Evolutionary conservation across 2,329 filamentous ascomycete species (phyloP).

Genomic region (Setomelanomma holmii): DNA sequence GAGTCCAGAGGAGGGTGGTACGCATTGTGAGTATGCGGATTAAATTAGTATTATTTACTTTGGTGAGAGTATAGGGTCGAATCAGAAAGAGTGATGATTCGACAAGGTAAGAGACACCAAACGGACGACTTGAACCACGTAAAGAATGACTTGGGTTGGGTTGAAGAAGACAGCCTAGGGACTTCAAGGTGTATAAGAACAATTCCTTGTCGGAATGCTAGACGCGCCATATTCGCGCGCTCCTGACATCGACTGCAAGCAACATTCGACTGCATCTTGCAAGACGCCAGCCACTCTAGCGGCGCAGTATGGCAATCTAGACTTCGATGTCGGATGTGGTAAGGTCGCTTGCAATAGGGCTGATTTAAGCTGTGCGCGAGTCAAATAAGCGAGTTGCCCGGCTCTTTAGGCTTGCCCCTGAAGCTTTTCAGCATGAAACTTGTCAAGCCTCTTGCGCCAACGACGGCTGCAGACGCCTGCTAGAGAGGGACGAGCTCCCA

Average conservation of each 20-base stretch:
- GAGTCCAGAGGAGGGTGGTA: not conserved
- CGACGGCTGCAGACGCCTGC: not conserved
- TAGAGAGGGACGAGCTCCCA: too few relatives aligned
- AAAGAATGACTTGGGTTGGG: not conserved
- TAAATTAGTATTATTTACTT: not conserved
- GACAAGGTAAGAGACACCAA: not conserved
- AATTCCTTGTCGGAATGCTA: not conserved
- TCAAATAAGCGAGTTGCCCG: not conserved
- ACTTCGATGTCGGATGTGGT: not conserved
- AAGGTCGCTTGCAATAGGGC: not conserved
- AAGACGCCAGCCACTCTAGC: not conserved
- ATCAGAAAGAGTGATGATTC: slow-evolving; percentile 1
- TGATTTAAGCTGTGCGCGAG: not conserved
- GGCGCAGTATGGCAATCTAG: not conserved
- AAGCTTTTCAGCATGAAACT: not conserved
- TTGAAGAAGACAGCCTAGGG: not conserved
- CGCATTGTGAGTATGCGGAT: not conserved
- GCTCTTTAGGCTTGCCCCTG: not conserved
- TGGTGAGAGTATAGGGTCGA: not conserved
- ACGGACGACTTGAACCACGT: not conserved
- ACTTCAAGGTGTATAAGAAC: not conserved
- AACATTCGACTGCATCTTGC: not conserved
- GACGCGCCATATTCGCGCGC: not conserved
- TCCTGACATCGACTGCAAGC: not conserved
- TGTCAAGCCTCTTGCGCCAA: not conserved